Evolutionary conservation across 2,329 filamentous ascomycete species (phyloP).

Genomic region (Aspergillus thermomutatus): DNA sequence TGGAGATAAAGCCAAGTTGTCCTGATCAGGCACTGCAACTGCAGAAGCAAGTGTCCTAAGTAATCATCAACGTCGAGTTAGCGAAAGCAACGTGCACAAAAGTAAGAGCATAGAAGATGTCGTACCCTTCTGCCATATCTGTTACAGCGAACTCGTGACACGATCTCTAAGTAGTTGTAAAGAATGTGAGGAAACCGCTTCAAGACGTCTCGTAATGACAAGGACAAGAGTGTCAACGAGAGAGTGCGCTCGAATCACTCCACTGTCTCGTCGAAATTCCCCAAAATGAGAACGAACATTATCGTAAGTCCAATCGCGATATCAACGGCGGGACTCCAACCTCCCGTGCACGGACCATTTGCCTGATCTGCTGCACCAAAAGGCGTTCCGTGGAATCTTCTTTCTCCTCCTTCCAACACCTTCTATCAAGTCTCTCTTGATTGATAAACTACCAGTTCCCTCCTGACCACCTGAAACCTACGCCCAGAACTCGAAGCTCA

Average conservation of each 20-base stretch:
- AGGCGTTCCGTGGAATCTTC: constrained; percentile 31
- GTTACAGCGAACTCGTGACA: neutral
- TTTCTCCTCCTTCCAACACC: constrained; percentile 15
- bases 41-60: constrained; percentile 48
- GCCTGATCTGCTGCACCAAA: constrained; percentile 42
- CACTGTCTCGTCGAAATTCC: neutral
- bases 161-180: neutral
- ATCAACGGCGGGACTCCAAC: constrained; percentile 6
- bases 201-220: neutral
- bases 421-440: constrained; percentile 5
- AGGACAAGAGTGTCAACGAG: neutral
- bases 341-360: constrained; percentile 28
- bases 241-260: neutral
- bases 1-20: constrained; percentile 24
- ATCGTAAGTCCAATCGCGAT: constrained; percentile 7
- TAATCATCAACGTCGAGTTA: neutral
- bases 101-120: neutral
- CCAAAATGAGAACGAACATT: neutral
- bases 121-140: constrained; percentile 26
- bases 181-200: neutral
- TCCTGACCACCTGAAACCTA: neutral
- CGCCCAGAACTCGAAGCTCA: neutral
- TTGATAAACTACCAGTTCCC: neutral
- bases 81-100: constrained; percentile 3
- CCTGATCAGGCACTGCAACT: constrained; percentile 50